Evolutionary conservation across 768 basidiomycete species (phyloP), one percentile per base, ranked within the genome.

Genomic region (Termitomyces sp.): DNA sequence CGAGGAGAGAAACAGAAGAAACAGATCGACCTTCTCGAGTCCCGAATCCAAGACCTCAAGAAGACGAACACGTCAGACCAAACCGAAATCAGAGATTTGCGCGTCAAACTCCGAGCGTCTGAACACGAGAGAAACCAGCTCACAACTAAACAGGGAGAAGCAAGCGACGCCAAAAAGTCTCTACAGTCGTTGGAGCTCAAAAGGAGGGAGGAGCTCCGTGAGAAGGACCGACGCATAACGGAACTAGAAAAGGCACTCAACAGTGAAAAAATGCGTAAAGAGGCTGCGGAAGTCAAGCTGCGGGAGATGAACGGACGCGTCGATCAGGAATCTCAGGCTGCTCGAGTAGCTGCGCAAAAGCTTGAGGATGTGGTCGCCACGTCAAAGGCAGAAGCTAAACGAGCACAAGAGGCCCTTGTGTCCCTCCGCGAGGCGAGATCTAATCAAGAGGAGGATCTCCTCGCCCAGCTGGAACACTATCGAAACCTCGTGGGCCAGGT

Each of bases 1-100:
- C 80, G 78, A 7, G 58, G 77, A 3, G 84, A 88, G 44, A 88
- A 84, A 65, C 76, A 85, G 58, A 86, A 81, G 76, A 87, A 82
- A 66, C 85, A 86, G 58, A 80, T 75, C 31, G 81, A 84, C 4
- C 58, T 72, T 5, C 77, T 84, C 46, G 88, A 89, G 33, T 61
- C 70, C n/a, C 81, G 83, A 42, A 63, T 88, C 3, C 83, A 84
- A 42, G 88, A 88, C 51, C 72, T 85, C 59, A 88, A 82, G 69
- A 84, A 79, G 64, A 57, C 70, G 20, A 71, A 74, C 18, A 60
- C 70, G 0, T 61, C 73, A 0, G 86, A 88, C 58, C 83, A 88
- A 65, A 70, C 75, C 0, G 87, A 90, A 67, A 67, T 88, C 66
- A 89, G 83, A 65, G 86, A 85, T 22, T 67, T 88, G 5, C 80